Evolutionary conservation across 2,329 filamentous ascomycete genomes (phyloP).

Genomic region (Gnomoniopsis sp.): DNA sequence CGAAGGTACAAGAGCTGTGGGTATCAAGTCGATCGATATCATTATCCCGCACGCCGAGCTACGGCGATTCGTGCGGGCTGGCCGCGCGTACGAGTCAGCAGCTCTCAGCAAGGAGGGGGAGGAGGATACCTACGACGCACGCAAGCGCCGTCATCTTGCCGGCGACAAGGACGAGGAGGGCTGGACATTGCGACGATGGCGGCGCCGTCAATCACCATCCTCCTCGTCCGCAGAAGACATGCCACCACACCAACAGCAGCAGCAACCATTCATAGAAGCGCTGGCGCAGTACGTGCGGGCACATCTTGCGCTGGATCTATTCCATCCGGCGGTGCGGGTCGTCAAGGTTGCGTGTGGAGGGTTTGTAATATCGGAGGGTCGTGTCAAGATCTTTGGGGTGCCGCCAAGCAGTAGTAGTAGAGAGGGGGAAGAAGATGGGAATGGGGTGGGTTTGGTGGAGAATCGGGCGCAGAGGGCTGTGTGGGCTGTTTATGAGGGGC

Average conservation of each 20-base stretch:
- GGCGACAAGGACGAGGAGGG: slow-evolving; percentile 48
- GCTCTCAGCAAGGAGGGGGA: not conserved
- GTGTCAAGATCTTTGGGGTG: slow-evolving; percentile 45
- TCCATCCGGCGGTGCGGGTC: slow-evolving; percentile 52
- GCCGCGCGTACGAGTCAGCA: slow-evolving; percentile 26
- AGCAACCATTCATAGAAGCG: slow-evolving; percentile 48
- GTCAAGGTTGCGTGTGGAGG: slow-evolving; percentile 53
- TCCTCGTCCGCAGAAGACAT: not conserved
- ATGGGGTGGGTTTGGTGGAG: not conserved
- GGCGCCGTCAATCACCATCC: not conserved
- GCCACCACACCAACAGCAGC: not conserved
- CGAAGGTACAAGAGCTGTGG: slow-evolving; percentile 18
- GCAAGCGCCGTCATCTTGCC: slow-evolving; percentile 42
- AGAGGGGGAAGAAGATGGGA: not conserved
- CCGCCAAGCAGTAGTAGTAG: not conserved
- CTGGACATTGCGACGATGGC: slow-evolving; percentile 43
- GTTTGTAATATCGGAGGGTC: slow-evolving; percentile 51
- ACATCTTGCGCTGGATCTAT: slow-evolving; percentile 53
- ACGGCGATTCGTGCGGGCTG: slow-evolving; percentile 41
- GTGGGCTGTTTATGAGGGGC: slow-evolving; percentile 11
- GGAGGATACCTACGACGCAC: slow-evolving; percentile 6
- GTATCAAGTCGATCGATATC: slow-evolving; percentile 47
- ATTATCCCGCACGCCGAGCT: slow-evolving; percentile 48
- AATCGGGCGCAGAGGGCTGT: slow-evolving; percentile 7
- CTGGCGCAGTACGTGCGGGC: slow-evolving; percentile 46